Conservation (phyloP, 345 rosid genomes). For the Nasturtium officinale region DNA sequence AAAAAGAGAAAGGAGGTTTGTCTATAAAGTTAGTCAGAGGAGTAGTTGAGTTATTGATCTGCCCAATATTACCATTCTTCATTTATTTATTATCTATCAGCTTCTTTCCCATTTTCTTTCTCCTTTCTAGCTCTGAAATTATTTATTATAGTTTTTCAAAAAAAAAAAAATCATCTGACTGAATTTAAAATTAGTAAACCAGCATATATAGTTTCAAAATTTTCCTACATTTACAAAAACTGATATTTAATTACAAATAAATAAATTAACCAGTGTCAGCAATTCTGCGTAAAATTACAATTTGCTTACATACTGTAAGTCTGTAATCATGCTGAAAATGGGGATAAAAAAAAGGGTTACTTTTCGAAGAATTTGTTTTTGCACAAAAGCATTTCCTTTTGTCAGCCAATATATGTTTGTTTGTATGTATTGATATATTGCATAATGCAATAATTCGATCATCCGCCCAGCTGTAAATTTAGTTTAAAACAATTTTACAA, state of each 20-base stretch:
- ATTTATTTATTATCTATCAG: slow-evolving; percentile 51
- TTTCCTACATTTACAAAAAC: not conserved
- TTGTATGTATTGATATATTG: slow-evolving; percentile 1
- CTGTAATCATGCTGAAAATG: not conserved
- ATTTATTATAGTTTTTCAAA: no score
- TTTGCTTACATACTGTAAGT: no score
- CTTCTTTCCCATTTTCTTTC: slow-evolving; percentile 25
- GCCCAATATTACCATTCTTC: slow-evolving; percentile 52
- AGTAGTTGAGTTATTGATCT: slow-evolving; percentile 78
- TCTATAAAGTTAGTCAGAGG: slow-evolving; percentile 70
- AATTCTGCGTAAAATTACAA: slow-evolving; percentile 17
- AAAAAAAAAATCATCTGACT: no score
- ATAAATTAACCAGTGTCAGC: slow-evolving; percentile 10
- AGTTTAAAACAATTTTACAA: not conserved
- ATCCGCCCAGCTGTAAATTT: not conserved
- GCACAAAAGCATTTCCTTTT: slow-evolving; percentile 27
- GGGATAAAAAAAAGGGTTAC: slow-evolving; percentile 4
- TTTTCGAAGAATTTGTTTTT: slow-evolving; percentile 24
- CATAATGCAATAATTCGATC: not conserved
- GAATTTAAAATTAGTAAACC: not conserved
- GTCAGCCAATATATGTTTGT: slow-evolving; percentile 30
- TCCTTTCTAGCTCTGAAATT: not conserved
- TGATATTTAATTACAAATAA: not conserved
- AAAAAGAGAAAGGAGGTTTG: slow-evolving; percentile 46
- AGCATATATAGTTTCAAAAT: not conserved